These are phyloP conservation scores for Papiliotrema nemorosa DNA, from an alignment of 1,284 basidiomycete genomes.

Conservation along the genomic window DNA sequence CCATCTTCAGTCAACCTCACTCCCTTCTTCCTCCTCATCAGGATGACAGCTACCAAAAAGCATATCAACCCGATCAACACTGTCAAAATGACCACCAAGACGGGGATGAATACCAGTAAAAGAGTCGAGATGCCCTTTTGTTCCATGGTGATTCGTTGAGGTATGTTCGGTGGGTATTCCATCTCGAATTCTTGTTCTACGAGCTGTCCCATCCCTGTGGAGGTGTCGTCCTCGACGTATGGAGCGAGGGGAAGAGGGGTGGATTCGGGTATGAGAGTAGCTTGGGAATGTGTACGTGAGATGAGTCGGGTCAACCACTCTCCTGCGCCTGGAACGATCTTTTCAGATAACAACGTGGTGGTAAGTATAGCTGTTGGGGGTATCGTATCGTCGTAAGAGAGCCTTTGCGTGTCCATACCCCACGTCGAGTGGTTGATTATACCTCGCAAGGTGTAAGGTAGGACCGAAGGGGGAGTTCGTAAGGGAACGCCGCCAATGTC, in stretches of 20 bases:
- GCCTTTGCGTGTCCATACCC: slow-evolving; percentile 33
- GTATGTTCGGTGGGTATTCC: background rate
- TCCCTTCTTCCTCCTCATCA: slow-evolving; percentile 73
- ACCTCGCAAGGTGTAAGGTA: background rate
- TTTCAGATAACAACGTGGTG: background rate
- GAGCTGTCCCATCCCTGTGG: background rate
- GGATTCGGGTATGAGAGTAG: no score
- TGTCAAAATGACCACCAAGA: slow-evolving; percentile 86
- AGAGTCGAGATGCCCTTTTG: slow-evolving; percentile 21
- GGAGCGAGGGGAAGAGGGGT: no score
- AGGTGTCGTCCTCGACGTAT: no score
- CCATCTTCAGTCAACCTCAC: slow-evolving; percentile 72
- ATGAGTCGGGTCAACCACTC: slow-evolving; percentile 32
- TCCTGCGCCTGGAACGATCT: slow-evolving; percentile 8
- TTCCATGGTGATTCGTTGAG: background rate
- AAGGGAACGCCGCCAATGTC: background rate
- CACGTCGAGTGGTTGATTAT: background rate
- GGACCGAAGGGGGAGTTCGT: background rate
- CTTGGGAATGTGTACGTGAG: slow-evolving; percentile 6
- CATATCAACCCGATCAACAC: slow-evolving; percentile 87
- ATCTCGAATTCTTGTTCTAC: background rate
- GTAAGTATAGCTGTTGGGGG: slow-evolving; percentile 7
- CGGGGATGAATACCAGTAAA: slow-evolving; percentile 58
- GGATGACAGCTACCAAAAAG: slow-evolving; percentile 80
- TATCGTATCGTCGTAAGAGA: slow-evolving; percentile 22